Conservation (phyloP, 129 eudicot species). For the Centrapalus pauciflorus region DNA sequence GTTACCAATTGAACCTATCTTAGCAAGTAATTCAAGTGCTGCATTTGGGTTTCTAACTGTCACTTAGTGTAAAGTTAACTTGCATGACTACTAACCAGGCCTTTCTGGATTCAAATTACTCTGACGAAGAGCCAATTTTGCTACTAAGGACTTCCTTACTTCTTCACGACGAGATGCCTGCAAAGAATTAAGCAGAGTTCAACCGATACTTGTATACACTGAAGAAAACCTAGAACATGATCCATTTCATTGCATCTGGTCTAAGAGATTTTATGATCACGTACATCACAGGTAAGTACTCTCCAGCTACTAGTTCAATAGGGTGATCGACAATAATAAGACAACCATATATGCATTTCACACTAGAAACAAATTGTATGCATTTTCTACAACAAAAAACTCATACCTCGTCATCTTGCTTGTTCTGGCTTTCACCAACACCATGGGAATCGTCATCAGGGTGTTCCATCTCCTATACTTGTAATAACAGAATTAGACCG, state of each 20-base stretch:
- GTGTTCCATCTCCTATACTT: slow-evolving; percentile 37
- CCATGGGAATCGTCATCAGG: slow-evolving; percentile 36
- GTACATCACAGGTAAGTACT: background rate
- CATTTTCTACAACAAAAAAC: slow-evolving; percentile 5
- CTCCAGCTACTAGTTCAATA: too few relatives aligned
- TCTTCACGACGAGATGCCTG: slow-evolving; percentile 90
- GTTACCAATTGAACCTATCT: background rate
- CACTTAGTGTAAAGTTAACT: background rate
- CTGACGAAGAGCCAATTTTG: slow-evolving; percentile 71
- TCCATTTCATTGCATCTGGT: background rate
- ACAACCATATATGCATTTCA: background rate
- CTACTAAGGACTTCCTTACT: slow-evolving; percentile 68
- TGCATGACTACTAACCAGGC: slow-evolving; percentile 57
- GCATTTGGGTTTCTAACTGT: background rate
- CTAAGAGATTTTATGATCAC: background rate
- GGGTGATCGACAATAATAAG: too few relatives aligned
- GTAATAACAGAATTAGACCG: background rate
- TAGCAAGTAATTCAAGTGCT: background rate
- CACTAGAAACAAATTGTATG: background rate
- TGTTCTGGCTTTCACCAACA: slow-evolving; percentile 42
- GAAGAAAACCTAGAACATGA: background rate
- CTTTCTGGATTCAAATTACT: slow-evolving; percentile 79
- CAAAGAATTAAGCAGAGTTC: slow-evolving; percentile 12
- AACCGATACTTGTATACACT: background rate
- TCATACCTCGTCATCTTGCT: slow-evolving; percentile 57